These are phyloP conservation scores for Ustilago nuda DNA, from an alignment of 1,284 basidiomycete genomes.

Conservation along the genomic window DNA sequence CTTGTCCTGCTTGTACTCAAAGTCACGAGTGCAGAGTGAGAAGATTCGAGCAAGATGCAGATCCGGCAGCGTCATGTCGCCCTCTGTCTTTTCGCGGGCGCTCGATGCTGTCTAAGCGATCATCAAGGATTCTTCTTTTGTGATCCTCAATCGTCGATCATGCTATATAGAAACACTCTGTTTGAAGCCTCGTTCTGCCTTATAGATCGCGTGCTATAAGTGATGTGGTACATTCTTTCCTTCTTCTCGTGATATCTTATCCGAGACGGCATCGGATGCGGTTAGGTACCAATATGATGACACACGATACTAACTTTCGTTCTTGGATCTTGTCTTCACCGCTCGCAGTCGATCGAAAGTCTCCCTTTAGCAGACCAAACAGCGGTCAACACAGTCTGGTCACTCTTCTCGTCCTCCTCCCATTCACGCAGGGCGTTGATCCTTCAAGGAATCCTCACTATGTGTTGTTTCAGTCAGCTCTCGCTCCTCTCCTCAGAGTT, in stretches of 20 bases:
- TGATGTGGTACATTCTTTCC: slow-evolving; percentile 49
- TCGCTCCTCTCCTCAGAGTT: slow-evolving; percentile 94
- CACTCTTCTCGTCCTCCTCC: slow-evolving; percentile 92
- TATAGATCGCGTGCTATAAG: slow-evolving; percentile 62
- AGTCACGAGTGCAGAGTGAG: not conserved
- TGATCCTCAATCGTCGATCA: slow-evolving; percentile 28
- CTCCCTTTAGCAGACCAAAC: slow-evolving; percentile 89
- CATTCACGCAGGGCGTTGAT: slow-evolving; percentile 91
- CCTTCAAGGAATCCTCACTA: slow-evolving; percentile 96
- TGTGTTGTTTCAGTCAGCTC: slow-evolving; percentile 99
- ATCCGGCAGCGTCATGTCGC: slow-evolving; percentile 32
- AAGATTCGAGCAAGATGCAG: slow-evolving; percentile 21
- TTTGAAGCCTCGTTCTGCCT: slow-evolving; percentile 65
- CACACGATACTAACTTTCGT: slow-evolving; percentile 25
- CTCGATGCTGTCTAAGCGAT: slow-evolving; percentile 31
- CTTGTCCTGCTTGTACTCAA: not conserved
- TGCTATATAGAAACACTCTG: slow-evolving; percentile 56
- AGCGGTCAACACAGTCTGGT: slow-evolving; percentile 93
- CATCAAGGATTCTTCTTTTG: slow-evolving; percentile 11
- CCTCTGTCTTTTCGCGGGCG: slow-evolving; percentile 25
- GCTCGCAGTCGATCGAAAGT: slow-evolving; percentile 84
- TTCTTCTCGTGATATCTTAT: not conserved
- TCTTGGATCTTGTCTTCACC: slow-evolving; percentile 2
- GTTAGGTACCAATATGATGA: slow-evolving; percentile 7
- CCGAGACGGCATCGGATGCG: not conserved